These are phyloP conservation scores for Megacollybia marginata DNA, from an alignment of 768 basidiomycete species.

Conservation along the genomic window DNA sequence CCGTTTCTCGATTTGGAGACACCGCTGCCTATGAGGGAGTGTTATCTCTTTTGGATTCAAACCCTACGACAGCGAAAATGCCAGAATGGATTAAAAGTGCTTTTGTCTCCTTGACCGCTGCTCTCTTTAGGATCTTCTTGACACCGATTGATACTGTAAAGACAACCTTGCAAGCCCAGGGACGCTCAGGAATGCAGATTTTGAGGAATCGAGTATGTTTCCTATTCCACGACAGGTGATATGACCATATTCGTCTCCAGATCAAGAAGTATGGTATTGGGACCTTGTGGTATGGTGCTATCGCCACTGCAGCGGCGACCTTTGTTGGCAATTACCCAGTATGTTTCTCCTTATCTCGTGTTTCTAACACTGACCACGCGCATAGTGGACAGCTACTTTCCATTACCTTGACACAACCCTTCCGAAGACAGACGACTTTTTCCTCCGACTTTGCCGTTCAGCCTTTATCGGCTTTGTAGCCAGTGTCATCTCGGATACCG, in stretches of 20 bases:
- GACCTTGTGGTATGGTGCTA: slow-evolving; percentile 83
- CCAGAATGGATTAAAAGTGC: slow-evolving; percentile 66
- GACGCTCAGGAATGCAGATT: slow-evolving; percentile 58
- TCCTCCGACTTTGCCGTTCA: slow-evolving; percentile 63
- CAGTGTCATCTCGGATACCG: slow-evolving; percentile 76
- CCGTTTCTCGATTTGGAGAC: slow-evolving; percentile 84
- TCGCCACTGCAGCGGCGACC: slow-evolving; percentile 89
- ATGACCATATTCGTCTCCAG: slow-evolving; percentile 22
- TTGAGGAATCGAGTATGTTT: slow-evolving; percentile 53
- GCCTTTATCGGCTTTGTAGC: slow-evolving; percentile 91
- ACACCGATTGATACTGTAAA: slow-evolving; percentile 93
- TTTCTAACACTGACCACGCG: slow-evolving; percentile 1
- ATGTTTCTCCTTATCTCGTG: slow-evolving; percentile 12
- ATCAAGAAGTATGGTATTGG: slow-evolving; percentile 69
- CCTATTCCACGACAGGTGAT: neutral
- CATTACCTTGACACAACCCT: slow-evolving; percentile 66
- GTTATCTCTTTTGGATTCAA: slow-evolving; percentile 73
- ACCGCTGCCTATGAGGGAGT: slow-evolving; percentile 94
- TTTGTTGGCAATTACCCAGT: slow-evolving; percentile 91
- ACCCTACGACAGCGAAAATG: slow-evolving; percentile 59
- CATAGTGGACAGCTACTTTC: slow-evolving; percentile 79
- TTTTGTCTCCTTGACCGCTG: slow-evolving; percentile 74
- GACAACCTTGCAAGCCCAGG: slow-evolving; percentile 93
- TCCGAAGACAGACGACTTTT: slow-evolving; percentile 43
- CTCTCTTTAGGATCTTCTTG: slow-evolving; percentile 82